These are phyloP conservation scores for Colletotrichum sp. DNA, from an alignment of 2,329 filamentous ascomycete species.

Conservation along the genomic window DNA sequence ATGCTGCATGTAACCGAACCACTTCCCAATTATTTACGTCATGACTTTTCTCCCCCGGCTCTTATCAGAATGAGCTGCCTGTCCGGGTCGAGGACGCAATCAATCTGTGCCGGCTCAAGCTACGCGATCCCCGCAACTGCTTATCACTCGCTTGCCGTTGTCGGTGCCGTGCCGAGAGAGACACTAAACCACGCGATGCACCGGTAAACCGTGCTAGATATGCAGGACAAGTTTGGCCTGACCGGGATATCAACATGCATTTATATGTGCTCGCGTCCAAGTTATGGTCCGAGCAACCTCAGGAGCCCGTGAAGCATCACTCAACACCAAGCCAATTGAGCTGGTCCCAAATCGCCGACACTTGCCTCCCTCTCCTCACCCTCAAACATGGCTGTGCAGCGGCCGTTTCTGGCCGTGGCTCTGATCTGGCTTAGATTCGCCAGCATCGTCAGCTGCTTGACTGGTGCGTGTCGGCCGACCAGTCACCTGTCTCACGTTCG, in stretches of 20 bases:
- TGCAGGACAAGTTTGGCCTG: neutral
- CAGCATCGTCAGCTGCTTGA: neutral
- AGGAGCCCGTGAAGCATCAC: neutral
- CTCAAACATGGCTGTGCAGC: neutral
- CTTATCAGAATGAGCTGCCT: slow-evolving; percentile 16
- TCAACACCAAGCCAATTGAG: neutral
- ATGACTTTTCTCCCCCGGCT: neutral
- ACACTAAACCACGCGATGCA: neutral
- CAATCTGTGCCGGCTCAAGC: neutral
- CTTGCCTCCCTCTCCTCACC: neutral
- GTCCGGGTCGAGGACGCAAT: neutral
- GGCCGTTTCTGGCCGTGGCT: neutral
- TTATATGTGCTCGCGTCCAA: neutral
- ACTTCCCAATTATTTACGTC: neutral
- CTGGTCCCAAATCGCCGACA: no score
- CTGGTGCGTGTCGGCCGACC: neutral
- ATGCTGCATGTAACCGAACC: neutral
- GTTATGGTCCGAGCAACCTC: neutral
- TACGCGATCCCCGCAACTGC: neutral
- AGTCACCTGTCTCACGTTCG: neutral
- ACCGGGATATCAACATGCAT: neutral
- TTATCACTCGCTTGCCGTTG: slow-evolving; percentile 1
- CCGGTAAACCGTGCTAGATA: neutral
- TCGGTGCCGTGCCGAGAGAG: neutral
- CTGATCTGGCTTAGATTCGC: slow-evolving; percentile 3